Evolutionary conservation across 768 basidiomycete species (phyloP).

Genomic region (Mycena latifolia): DNA sequence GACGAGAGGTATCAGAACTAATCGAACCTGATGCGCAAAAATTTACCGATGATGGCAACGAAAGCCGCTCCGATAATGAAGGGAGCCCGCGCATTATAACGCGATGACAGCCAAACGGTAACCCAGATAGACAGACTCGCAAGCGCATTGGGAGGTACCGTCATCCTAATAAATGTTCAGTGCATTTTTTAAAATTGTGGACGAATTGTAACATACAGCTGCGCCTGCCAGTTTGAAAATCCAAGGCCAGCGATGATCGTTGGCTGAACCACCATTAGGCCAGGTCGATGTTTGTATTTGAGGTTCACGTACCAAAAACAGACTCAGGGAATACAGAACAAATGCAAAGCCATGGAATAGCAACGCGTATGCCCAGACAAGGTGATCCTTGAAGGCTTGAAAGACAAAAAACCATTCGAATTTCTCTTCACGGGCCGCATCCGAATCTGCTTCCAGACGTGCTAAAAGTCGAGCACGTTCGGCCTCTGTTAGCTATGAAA

Average conservation of each 20-base stretch:
- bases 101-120: slow-evolving; percentile 66
- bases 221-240: slow-evolving; percentile 70
- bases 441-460: slow-evolving; percentile 65
- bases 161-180: slow-evolving; percentile 54
- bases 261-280: too few relatives aligned
- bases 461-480: slow-evolving; percentile 64
- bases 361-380: slow-evolving; percentile 71
- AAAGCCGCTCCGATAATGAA: slow-evolving; percentile 65
- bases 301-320: too few relatives aligned
- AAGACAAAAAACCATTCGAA: slow-evolving; percentile 71
- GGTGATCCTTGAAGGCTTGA: slow-evolving; percentile 68
- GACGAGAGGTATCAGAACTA: neutral
- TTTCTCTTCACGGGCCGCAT: slow-evolving; percentile 63
- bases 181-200: neutral
- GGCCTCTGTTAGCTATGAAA: slow-evolving; percentile 62
- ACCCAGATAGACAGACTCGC: slow-evolving; percentile 63
- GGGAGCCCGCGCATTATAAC: slow-evolving; percentile 57
- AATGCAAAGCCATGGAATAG: slow-evolving; percentile 75
- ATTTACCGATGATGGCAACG: slow-evolving; percentile 64
- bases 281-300: too few relatives aligned
- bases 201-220: slow-evolving; percentile 52
- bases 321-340: slow-evolving; percentile 67
- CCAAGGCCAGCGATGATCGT: slow-evolving; percentile 71
- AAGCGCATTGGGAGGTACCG: slow-evolving; percentile 68
- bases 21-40: neutral